Base-by-base conservation (phyloP, 257 asterid species). In the Euphrasia confusa region DNA sequence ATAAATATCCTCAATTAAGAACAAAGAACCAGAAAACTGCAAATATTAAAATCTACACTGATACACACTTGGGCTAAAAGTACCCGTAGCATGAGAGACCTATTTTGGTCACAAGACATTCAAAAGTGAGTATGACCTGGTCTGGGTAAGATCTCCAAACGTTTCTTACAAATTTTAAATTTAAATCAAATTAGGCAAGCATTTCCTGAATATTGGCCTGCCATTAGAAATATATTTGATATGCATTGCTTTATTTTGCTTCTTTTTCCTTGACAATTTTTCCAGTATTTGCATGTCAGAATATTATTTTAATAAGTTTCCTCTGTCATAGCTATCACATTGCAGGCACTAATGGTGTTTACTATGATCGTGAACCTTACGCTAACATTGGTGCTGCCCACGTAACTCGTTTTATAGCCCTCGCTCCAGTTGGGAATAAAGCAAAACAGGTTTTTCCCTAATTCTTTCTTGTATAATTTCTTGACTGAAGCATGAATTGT, bases 341-440 rank as follows among this genome's bases (percentile, higher is more conserved):
- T 80, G 97, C 99, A 64, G 99, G 97, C 71, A 75, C 82, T 64
- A 61, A 57, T 75, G 95, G 95, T 48, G 70, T 80, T 68, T 86
- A 77, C 74, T 92, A 81, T 80, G 95, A 80, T 65, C 99, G 99
- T 39, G 91, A 84, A 71, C 97, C 97, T 39, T 92, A 92, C 80
- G 74, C 69, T 52, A 92, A 92, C 69, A 54, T 39, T 44, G 85
- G 81, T 78, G 96, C 89, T 70, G 79, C 68, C 56, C 95, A 89
- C 21, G 88, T 83, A 75, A 92, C 99, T 62, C 99, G 99, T 70
- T 92, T 92, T 74, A 69, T 92, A 67, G 97, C 95, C 78, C 88
- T 92, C 69, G 96, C 91, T 75, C 72, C 85, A 14, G 97, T 92
- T 67, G 99, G 99, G 74, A 92, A 89, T 76, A 92, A 84, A 84